Evolutionary conservation across 768 basidiomycete species (phyloP), one percentile per base, ranked within the genome.

Genomic region (Serendipita indica): DNA sequence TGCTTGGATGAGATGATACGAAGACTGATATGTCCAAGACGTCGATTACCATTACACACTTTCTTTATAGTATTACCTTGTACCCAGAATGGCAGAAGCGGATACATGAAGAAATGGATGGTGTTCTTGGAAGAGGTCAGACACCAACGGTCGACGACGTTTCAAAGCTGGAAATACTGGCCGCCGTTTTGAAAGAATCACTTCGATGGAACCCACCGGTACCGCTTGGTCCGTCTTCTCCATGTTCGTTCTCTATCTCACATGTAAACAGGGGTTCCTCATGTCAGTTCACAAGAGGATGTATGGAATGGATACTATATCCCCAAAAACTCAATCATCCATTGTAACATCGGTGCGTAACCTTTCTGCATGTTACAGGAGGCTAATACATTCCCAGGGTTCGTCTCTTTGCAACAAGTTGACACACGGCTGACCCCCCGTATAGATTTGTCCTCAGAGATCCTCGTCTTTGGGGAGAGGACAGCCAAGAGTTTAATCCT

Each of bases 271-370:
- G 70, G 68, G 14, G 33, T 71, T 1, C 65, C 67, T 2, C 72
- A 71, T 59, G 60, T 60, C 25, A 62, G 60, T 6, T 69, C 64
- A 37, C 61, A 70, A 16, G 69, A 69, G 43, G 71, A 72, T 35
- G 46, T 66, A 7, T 71, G 70, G 34, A 64, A 70, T 28, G 69
- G 69, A 2, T 71, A 70, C 46, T 64, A 64, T 58, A 73, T 73
- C 39, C 72, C 72, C 0, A 68, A 68, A 60, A 79, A 78, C 13
- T 68, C 78, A 3, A 66, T 79, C 34, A 70, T 80, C 6, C 73
- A 80, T 56, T 70, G 73, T 10, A 81, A 81, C 60, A 39, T 60
- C 18, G 59, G 60, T n/a, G n/a, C n/a, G n/a, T n/a, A n/a, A n/a
- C n/a, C n/a, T n/a, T n/a, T n/a, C n/a, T n/a, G n/a, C n/a, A n/a